Evolutionary conservation across 768 basidiomycete species (phyloP), one percentile per base, ranked within the genome.

Genomic region (Mycena alexandri): DNA sequence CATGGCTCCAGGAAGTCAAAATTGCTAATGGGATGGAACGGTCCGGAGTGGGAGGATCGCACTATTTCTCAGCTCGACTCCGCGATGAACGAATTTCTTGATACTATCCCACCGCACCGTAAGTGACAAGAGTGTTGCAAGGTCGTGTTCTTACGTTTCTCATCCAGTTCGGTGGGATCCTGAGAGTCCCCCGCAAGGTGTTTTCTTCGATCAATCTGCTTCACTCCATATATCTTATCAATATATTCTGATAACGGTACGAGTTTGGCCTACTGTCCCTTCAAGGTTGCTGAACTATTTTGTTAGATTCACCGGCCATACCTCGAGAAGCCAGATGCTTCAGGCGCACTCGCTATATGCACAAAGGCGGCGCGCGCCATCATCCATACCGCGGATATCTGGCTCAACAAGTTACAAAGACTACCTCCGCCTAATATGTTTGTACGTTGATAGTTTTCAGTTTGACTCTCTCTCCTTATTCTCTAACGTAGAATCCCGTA

Each of bases 51-150:
- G 86, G 84, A 87, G 61, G 81, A 82, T 47, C 79, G 82, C 8
- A 83, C 87, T 48, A 87, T 91, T 6, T 80, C 89, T 11, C 86
- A 89, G 60, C 77, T 91, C 14, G 89, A 91, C 73, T 88, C 87
- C 2, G 84, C 87, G 1, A 77, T 92, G 70, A 72, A 83, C 85
- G 70, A 84, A 16, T 93, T 90, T 89, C 82, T 88, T 21, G 86
- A 89, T 55, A 77, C 82, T 1, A 75, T 92, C 1, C 91, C 91
- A 0, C 78, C 83, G 38, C 86, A 88, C 65, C 75, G 88, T 89
- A 66, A 46, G 82, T 9, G 0, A 42, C 33, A 29, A 34, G 22
- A n/a, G 2, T 10, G 14, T 38, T 38, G 2, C 10, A 38, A 10
- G 4, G 14, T 2, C 38, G 9, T 11, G 14, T 11, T 11, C 13